A percentile compares a stretch with the other conserved stretches of the same genome.
phyloP scores from a whole-genome alignment of 345 rosid genomes.

The Fremontodendron californicum region DNA sequence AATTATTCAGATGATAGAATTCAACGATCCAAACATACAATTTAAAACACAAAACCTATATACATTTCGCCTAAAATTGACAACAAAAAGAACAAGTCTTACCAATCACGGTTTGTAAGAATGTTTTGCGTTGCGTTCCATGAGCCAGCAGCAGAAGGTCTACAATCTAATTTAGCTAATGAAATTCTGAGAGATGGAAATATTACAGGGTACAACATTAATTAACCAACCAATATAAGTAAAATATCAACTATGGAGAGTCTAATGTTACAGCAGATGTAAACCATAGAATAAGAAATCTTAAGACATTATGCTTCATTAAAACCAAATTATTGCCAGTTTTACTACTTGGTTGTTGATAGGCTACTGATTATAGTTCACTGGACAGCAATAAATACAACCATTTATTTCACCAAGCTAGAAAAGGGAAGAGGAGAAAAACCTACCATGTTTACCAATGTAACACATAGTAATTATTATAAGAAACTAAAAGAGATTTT shows the following conservation, averaged over 20 bases:
- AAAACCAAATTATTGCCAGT: not conserved
- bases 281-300: not conserved
- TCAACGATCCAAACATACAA: conserved; percentile 3
- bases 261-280: not conserved
- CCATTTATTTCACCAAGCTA: not conserved
- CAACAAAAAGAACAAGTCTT: not conserved
- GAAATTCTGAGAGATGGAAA: not conserved
- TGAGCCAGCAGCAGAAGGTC: not conserved
- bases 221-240: not conserved
- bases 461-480: not conserved
- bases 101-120: not conserved
- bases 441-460: no score
- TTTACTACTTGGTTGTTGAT: not conserved
- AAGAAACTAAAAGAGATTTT: not conserved
- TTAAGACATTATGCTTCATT: not conserved
- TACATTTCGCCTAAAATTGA: not conserved
- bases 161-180: not conserved
- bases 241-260: not conserved
- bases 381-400: not conserved
- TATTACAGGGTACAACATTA: not conserved
- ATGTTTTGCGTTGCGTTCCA: not conserved
- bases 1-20: not conserved
- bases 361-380: not conserved
- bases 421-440: not conserved
- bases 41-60: not conserved